Conservation (phyloP, 2,329 filamentous ascomycete species). For the Aspergillus intermedius region DNA sequence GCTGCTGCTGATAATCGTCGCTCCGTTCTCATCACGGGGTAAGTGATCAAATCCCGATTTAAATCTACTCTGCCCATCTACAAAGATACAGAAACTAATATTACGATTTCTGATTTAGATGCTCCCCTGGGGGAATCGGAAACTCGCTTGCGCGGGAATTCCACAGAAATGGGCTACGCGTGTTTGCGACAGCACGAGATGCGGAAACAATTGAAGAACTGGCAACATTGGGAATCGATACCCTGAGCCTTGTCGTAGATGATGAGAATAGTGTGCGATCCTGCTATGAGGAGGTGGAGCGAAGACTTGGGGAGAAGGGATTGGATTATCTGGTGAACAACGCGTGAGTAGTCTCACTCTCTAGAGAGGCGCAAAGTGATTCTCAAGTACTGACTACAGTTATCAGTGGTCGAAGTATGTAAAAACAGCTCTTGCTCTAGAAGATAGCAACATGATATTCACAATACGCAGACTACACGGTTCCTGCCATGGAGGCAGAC, state of each 20-base stretch:
- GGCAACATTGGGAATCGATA: conserved; percentile 47
- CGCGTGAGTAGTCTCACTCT: conserved; percentile 32
- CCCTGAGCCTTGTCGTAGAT: conserved; percentile 50
- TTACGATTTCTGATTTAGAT: conserved; percentile 12
- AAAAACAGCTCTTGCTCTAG: background rate
- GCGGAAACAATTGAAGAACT: conserved; percentile 45
- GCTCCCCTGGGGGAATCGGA: conserved; percentile 50
- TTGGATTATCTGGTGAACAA: conserved; percentile 57
- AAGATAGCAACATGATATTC: background rate
- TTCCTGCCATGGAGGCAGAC: conserved; percentile 52
- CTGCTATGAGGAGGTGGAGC: conserved; percentile 43
- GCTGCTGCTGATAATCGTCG: conserved; percentile 25
- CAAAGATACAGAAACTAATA: background rate
- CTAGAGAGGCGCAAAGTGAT: background rate
- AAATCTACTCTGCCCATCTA: background rate
- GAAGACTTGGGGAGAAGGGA: conserved; percentile 40
- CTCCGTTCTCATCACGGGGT: conserved; percentile 40
- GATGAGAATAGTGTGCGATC: conserved; percentile 42
- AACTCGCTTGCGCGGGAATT: conserved; percentile 55
- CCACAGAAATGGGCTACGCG: conserved; percentile 45
- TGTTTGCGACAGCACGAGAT: conserved; percentile 54
- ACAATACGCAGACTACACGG: conserved; percentile 44
- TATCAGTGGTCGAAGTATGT: conserved; percentile 26
- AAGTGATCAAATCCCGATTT: conserved; percentile 10
- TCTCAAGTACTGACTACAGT: conserved; percentile 5